These are phyloP conservation scores for Mercurialis annua DNA, from an alignment of 345 rosid genomes.

Conservation along the genomic window DNA sequence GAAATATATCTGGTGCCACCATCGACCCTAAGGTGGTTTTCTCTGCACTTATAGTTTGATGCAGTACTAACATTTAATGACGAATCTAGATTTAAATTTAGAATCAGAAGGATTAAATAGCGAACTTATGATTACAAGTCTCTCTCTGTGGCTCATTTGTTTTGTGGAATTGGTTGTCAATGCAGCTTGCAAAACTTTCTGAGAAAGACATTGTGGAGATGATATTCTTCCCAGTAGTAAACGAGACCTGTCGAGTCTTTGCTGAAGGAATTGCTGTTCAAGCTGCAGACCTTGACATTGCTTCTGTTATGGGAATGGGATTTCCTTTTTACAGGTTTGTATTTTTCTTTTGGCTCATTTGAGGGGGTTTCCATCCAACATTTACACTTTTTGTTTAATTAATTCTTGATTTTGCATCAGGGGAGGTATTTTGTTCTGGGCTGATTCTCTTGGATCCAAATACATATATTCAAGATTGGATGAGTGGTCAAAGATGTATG, in stretches of 20 bases:
- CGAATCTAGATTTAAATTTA: neutral
- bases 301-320: constrained; percentile 92
- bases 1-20: constrained; percentile 64
- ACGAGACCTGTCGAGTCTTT: constrained; percentile 88
- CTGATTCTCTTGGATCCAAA: constrained; percentile 38
- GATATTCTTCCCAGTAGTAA: constrained; percentile 91
- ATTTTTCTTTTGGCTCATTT: neutral
- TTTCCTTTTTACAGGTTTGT: constrained; percentile 87
- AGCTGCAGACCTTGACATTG: constrained; percentile 90
- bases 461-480: constrained; percentile 47
- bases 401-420: constrained; percentile 34
- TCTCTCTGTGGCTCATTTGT: neutral
- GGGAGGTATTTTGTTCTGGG: constrained; percentile 98
- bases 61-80: neutral
- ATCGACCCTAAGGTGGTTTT: constrained; percentile 65
- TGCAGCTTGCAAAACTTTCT: constrained; percentile 60
- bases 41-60: constrained; percentile 6
- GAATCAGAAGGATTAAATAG: no score
- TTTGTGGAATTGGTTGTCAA: constrained; percentile 7
- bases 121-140: no score
- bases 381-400: constrained; percentile 8
- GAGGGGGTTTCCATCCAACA: neutral
- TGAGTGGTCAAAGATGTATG: constrained; percentile 75
- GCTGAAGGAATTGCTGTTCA: constrained; percentile 93
- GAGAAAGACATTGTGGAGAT: constrained; percentile 91